phyloP scores from a whole-genome alignment of 2,329 filamentous ascomycete species.

The Acrocalymma vagum region DNA sequence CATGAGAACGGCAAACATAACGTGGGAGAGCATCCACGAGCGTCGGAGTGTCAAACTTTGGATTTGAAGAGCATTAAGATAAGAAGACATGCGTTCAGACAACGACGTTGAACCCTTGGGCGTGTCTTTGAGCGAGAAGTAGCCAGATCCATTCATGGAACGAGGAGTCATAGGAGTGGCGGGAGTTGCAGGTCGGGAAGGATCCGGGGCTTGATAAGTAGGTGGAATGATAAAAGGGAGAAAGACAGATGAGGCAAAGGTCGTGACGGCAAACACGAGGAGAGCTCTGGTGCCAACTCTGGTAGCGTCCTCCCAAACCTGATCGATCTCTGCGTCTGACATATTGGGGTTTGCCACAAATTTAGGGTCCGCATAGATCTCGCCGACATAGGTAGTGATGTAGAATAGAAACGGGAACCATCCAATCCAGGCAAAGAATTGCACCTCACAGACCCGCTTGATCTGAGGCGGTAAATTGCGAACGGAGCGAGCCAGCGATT shows the following conservation, averaged over 20 bases:
- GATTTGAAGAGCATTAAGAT: slow-evolving; percentile 73
- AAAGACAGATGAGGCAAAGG: slow-evolving; percentile 80
- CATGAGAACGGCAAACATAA: slow-evolving; percentile 86
- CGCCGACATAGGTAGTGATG: slow-evolving; percentile 90
- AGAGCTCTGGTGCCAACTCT: slow-evolving; percentile 89
- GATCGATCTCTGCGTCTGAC: slow-evolving; percentile 77
- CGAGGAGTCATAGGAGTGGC: slow-evolving; percentile 42
- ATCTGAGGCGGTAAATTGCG: slow-evolving; percentile 83
- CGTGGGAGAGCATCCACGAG: slow-evolving; percentile 83
- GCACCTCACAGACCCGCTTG: slow-evolving; percentile 73
- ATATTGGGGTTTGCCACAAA: slow-evolving; percentile 81
- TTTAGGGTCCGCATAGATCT: slow-evolving; percentile 88
- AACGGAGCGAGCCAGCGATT: slow-evolving; percentile 78
- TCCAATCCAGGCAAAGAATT: slow-evolving; percentile 84
- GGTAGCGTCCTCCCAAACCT: slow-evolving; percentile 84
- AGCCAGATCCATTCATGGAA: slow-evolving; percentile 43
- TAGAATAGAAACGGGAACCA: slow-evolving; percentile 98
- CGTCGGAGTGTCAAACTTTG: slow-evolving; percentile 86
- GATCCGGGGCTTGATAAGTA: slow-evolving; percentile 67
- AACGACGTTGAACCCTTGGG: slow-evolving; percentile 29
- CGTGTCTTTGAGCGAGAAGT: slow-evolving; percentile 38
- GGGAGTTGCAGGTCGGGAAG: slow-evolving; percentile 52
- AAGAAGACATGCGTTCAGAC: slow-evolving; percentile 33
- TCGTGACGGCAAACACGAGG: slow-evolving; percentile 86
- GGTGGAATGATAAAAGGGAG: slow-evolving; percentile 87